Evolutionary conservation across 306 rosid genomes (phyloP).

Genomic region (Urtica urens): DNA sequence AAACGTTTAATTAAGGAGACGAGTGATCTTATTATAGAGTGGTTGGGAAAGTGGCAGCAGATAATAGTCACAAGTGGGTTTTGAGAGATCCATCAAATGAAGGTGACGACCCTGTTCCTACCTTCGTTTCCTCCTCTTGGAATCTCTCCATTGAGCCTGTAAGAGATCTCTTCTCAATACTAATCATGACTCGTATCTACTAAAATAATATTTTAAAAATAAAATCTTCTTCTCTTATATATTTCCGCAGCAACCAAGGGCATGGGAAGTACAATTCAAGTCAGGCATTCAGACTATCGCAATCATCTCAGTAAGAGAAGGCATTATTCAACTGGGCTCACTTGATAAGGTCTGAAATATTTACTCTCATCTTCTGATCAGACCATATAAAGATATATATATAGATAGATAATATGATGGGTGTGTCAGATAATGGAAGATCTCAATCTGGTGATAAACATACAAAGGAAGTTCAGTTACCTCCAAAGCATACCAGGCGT

Average conservation of each 20-base stretch:
- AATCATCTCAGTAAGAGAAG: constrained; percentile 72
- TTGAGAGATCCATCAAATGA: constrained; percentile 47
- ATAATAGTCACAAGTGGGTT: constrained; percentile 80
- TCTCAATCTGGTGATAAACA: constrained; percentile 49
- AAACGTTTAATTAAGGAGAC: not conserved
- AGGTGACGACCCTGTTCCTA: constrained; percentile 48
- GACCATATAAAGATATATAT: not conserved
- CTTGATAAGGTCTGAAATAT: constrained; percentile 67
- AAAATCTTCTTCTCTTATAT: not conserved
- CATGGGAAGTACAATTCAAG: constrained; percentile 76
- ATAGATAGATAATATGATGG: too few species aligned
- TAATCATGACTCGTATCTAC: not conserved
- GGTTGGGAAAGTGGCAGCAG: constrained; percentile 77
- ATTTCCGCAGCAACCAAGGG: constrained; percentile 57
- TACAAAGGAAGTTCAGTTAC: constrained; percentile 70
- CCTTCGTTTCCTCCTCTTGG: constrained; percentile 58
- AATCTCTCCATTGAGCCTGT: constrained; percentile 67
- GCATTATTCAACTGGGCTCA: constrained; percentile 77
- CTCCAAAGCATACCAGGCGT: constrained; percentile 72
- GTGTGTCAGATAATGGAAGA: constrained; percentile 71
- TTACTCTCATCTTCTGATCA: constrained; percentile 7
- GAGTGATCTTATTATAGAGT: constrained; percentile 28
- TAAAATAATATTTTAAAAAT: not conserved
- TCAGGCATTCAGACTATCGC: constrained; percentile 89
- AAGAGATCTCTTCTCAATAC: constrained; percentile 4